Conservation (phyloP, 2,329 filamentous ascomycete genomes). For the Penicillium janthinellum region DNA sequence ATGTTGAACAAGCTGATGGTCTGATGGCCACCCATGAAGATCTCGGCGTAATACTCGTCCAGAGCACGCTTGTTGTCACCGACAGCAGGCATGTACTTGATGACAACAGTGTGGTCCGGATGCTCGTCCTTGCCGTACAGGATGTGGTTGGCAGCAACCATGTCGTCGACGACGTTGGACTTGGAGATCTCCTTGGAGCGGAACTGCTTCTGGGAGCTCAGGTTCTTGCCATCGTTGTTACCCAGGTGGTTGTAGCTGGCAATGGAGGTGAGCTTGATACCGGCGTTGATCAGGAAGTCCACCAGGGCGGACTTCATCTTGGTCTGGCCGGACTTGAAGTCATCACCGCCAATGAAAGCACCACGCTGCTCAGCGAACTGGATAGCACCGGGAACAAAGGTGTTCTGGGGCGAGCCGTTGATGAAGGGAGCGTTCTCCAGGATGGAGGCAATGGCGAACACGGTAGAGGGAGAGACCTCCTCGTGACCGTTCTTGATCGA, state of each 20-base stretch:
- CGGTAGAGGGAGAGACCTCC: constrained; percentile 91
- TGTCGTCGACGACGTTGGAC: constrained; percentile 98
- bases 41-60: constrained; percentile 99
- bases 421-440: constrained; percentile 91
- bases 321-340: constrained; percentile 99
- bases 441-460: constrained; percentile 94
- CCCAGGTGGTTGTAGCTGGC: constrained; percentile 99
- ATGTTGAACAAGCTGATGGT: constrained; percentile 98
- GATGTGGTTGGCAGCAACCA: constrained; percentile 93
- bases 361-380: constrained; percentile 83
- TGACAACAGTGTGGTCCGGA: constrained; percentile 96
- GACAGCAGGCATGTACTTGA: constrained; percentile 99
- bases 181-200: constrained; percentile 99
- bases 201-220: constrained; percentile 97
- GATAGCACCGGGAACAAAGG: constrained; percentile 91
- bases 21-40: constrained; percentile 98
- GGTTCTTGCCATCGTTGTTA: constrained; percentile 99
- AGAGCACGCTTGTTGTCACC: constrained; percentile 98
- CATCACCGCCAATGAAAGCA: constrained; percentile 93
- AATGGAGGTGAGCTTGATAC: constrained; percentile 98
- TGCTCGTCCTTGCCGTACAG: constrained; percentile 92
- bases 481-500: constrained; percentile 83
- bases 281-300: constrained; percentile 96
- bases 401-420: constrained; percentile 99
- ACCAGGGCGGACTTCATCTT: constrained; percentile 99